Conservation (phyloP, 495 filamentous ascomycete species). For the Neurospora intermedia region DNA sequence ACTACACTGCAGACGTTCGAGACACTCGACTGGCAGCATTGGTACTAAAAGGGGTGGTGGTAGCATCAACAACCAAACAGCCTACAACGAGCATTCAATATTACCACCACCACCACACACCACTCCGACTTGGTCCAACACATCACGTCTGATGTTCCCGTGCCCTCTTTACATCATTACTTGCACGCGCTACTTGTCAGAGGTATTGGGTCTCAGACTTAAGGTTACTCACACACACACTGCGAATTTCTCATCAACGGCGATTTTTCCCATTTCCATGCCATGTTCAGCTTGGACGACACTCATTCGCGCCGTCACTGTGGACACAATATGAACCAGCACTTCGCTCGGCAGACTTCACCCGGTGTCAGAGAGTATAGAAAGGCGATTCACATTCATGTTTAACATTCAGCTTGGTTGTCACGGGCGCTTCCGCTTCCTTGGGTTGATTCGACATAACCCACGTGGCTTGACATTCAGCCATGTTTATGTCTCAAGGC, state of each 20-base stretch:
- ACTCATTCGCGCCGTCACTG: background rate
- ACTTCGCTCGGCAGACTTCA: background rate
- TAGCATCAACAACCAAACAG: background rate
- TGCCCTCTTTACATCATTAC: background rate
- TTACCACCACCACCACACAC: background rate
- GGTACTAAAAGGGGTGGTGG: background rate
- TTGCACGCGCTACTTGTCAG: background rate
- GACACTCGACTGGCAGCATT: background rate
- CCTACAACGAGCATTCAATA: background rate
- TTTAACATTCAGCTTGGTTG: background rate
- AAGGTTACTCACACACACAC: background rate
- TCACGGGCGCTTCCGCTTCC: background rate
- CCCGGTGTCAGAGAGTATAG: background rate
- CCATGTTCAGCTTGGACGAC: background rate
- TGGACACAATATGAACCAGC: background rate
- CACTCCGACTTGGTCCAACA: background rate
- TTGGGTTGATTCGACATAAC: background rate
- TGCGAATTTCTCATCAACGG: background rate
- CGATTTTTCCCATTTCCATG: background rate
- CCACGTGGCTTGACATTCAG: background rate
- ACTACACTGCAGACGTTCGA: background rate
- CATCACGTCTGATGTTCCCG: background rate
- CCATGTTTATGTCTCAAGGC: background rate
- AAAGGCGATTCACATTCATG: background rate
- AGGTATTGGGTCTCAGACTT: background rate